Percentiles rank a stretch among this genome's conserved stretches.
Evolutionary conservation across 2,329 filamentous ascomycete genomes (phyloP).

Genomic region (Stachybotrys chlorohalonatus): DNA sequence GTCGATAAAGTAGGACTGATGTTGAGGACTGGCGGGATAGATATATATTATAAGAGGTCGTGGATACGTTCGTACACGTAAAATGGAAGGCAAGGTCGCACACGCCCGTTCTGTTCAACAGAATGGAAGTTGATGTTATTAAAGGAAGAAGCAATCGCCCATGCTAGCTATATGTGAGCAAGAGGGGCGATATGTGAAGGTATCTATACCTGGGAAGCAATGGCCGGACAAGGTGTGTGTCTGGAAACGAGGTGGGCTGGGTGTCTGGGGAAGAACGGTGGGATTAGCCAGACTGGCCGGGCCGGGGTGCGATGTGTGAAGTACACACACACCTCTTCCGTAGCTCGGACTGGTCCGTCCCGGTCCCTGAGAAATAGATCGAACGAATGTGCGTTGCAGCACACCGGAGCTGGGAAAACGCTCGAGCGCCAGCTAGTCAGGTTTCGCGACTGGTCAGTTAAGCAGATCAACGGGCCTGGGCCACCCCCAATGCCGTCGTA

Average conservation of each 20-base stretch:
- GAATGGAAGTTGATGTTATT: background rate
- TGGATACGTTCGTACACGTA: background rate
- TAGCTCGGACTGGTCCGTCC: background rate
- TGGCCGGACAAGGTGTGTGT: background rate
- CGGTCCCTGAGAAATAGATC: background rate
- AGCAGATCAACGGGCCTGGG: background rate
- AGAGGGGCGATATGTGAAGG: background rate
- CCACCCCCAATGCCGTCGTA: background rate
- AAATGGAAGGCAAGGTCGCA: background rate
- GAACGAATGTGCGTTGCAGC: background rate
- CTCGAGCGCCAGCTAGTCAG: background rate
- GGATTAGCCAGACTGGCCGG: background rate
- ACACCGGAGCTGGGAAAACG: background rate
- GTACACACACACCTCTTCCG: background rate
- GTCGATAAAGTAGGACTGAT: background rate
- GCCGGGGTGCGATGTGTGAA: background rate
- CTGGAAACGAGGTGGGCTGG: background rate
- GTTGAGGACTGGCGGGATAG: too few relatives aligned
- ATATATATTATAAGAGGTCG: background rate
- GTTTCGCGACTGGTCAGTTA: background rate
- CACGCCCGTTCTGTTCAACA: background rate
- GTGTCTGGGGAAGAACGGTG: background rate
- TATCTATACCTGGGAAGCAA: background rate
- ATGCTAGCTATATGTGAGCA: background rate
- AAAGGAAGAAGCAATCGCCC: background rate